A percentile compares a stretch with the other conserved stretches of the same genome.
These are phyloP conservation scores for Helicocarpus griseus DNA, from an alignment of 2,329 filamentous ascomycete species.

Conservation along the genomic window DNA sequence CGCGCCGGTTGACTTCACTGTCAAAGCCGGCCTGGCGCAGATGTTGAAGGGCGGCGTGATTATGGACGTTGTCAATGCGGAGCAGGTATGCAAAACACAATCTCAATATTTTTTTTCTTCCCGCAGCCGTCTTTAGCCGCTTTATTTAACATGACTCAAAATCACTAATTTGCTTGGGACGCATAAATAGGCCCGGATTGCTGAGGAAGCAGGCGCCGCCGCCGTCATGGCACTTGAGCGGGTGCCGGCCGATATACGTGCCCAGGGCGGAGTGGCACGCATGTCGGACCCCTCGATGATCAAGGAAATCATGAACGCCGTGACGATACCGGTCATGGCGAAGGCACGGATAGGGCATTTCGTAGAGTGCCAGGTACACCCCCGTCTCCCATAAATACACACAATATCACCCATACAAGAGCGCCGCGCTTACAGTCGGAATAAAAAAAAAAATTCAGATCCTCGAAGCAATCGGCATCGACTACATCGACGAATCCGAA, in stretches of 20 bases:
- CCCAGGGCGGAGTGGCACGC: constrained; percentile 82
- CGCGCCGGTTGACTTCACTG: constrained; percentile 56
- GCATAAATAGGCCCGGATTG: constrained; percentile 66
- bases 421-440: too few species aligned
- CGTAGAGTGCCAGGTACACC: constrained; percentile 74
- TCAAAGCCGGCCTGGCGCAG: constrained; percentile 91
- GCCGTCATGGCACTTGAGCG: constrained; percentile 99
- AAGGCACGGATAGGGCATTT: constrained; percentile 97
- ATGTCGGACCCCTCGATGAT: constrained; percentile 96
- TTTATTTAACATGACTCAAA: neutral
- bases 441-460: constrained; percentile 46
- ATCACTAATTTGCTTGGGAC: constrained; percentile 1
- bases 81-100: constrained; percentile 47
- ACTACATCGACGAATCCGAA: constrained; percentile 98
- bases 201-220: constrained; percentile 88
- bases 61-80: constrained; percentile 95
- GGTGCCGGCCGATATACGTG: constrained; percentile 91
- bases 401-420: too few species aligned
- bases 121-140: constrained; percentile 1
- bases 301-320: constrained; percentile 85
- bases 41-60: constrained; percentile 99
- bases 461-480: constrained; percentile 85
- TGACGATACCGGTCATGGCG: constrained; percentile 98
- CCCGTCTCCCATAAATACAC: too few species aligned
- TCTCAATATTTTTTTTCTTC: constrained; percentile 1